A percentile compares a stretch with the other conserved stretches of the same genome.
These are phyloP conservation scores for apple (Malus domestica) DNA, from an alignment of 306 rosid genomes.

Conservation along the genomic window ASM211411v1 NC_041796.1:27356501-27357000, in stretches of 20 bases:
- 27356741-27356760: constrained; percentile 11
- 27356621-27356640: constrained; percentile 84
- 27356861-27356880: constrained; percentile 69
- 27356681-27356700: constrained; percentile 84
- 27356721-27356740: constrained; percentile 52
- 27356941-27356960: constrained; percentile 91
- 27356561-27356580: constrained; percentile 97
- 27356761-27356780: constrained; percentile 46
- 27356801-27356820: constrained; percentile 53
- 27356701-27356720: constrained; percentile 66
- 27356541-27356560: constrained; percentile 81
- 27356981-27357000: constrained; percentile 87
- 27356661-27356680: constrained; percentile 72
- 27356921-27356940: constrained; percentile 87
- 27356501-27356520: constrained; percentile 94
- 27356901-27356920: constrained; percentile 80
- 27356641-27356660: constrained; percentile 62
- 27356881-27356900: constrained; percentile 56
- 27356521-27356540: constrained; percentile 63
- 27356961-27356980: constrained; percentile 88
- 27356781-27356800: constrained; percentile 70
- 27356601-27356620: constrained; percentile 92
- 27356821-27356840: constrained; percentile 53
- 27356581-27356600: constrained; percentile 95
- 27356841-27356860: constrained; percentile 99